Conservation (phyloP, 768 basidiomycete species). For the Tulasnella sp. region DNA sequence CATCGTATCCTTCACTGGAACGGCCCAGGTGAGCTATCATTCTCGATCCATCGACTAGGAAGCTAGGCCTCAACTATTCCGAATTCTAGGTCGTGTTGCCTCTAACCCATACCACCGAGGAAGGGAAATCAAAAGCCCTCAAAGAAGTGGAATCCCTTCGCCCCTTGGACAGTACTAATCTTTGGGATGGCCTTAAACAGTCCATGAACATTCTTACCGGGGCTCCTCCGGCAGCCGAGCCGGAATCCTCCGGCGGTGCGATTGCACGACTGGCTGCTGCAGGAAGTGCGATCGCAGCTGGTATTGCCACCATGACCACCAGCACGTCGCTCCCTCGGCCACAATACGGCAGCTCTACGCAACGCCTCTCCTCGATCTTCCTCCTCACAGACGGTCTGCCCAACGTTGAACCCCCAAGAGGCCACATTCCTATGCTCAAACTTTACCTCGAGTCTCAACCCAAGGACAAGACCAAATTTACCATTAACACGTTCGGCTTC, state of each 20-base stretch:
- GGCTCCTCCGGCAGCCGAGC: not conserved
- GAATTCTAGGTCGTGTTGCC: conserved; percentile 21
- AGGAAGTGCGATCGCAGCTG: not conserved
- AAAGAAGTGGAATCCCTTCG: conserved; percentile 30
- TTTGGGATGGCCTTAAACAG: conserved; percentile 37
- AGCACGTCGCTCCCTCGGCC: not conserved
- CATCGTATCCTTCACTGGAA: conserved; percentile 34
- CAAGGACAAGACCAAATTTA: conserved; percentile 21
- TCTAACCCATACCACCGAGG: conserved; percentile 31
- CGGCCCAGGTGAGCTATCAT: conserved; percentile 28
- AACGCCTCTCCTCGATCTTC: conserved; percentile 36
- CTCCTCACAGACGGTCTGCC: conserved; percentile 37
- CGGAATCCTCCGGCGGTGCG: not conserved
- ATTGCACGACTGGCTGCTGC: not conserved
- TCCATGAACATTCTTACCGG: conserved; percentile 36
- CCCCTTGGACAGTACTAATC: conserved; percentile 32
- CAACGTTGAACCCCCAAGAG: conserved; percentile 37
- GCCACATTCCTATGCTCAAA: conserved; percentile 37
- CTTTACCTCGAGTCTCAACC: conserved; percentile 34
- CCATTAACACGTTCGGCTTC: conserved; percentile 38
- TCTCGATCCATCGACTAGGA: not conserved
- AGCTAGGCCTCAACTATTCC: not conserved
- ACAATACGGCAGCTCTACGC: not conserved
- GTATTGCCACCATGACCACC: not conserved
- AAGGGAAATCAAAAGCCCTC: conserved; percentile 29